phyloP scores from a whole-genome alignment of 345 rosid genomes.

The Aegle marmelos region DNA sequence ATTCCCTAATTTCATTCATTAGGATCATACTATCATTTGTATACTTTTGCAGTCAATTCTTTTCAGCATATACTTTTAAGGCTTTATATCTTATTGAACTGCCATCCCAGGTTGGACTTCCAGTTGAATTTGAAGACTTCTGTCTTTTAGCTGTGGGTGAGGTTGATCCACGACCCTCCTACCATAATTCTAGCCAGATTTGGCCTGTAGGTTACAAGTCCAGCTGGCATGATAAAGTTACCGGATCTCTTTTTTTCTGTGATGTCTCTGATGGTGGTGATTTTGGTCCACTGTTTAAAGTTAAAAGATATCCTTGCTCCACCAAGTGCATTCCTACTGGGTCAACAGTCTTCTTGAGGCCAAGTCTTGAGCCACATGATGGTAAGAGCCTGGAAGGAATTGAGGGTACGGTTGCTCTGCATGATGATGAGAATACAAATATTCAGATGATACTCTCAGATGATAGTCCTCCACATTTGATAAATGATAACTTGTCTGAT shows the following conservation, averaged over 20 bases:
- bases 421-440: constrained; percentile 21
- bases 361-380: constrained; percentile 1
- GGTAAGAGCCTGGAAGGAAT: constrained; percentile 1
- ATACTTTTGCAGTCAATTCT: background rate
- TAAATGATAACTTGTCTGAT: constrained; percentile 9
- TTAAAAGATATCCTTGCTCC: constrained; percentile 33
- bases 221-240: constrained; percentile 42
- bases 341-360: constrained; percentile 25
- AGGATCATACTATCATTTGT: background rate
- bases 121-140: constrained; percentile 39
- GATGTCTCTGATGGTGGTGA: constrained; percentile 35
- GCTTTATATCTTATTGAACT: constrained; percentile 4
- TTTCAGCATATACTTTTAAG: constrained; percentile 3
- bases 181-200: constrained; percentile 29
- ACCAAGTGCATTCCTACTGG: constrained; percentile 25
- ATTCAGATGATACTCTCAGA: constrained; percentile 26
- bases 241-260: constrained; percentile 35
- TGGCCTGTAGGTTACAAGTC: constrained; percentile 41
- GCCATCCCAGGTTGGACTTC: constrained; percentile 31
- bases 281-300: constrained; percentile 33
- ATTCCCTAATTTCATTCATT: background rate
- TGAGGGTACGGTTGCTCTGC: background rate
- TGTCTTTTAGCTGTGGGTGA: constrained; percentile 29
- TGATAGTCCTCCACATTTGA: constrained; percentile 26
- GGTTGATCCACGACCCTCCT: constrained; percentile 35